Evolutionary conservation across 2,329 filamentous ascomycete species (phyloP), one percentile per base, ranked within the genome.

Genomic region (Neocucurbitaria cava): DNA sequence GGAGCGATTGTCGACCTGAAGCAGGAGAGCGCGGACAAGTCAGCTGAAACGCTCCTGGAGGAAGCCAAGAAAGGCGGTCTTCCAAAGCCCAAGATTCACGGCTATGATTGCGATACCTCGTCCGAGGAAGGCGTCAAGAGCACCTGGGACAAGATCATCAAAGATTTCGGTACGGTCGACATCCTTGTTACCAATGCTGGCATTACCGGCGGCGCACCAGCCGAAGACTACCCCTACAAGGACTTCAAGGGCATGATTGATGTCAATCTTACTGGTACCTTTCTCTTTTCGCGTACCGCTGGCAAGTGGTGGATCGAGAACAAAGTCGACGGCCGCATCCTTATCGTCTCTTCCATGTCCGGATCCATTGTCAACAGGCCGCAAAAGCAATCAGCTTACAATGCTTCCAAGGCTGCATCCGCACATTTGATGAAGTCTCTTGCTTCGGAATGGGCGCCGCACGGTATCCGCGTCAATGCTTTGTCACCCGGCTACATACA

Each of bases 401-500:
- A 93, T 71, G 89, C 89, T 5, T 91, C 88, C 77, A 93, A 93
- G 11, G 36, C 36, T 10, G 36, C 36, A 9, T 21, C 18, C 17
- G 17, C 17, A 3, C 36, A 84, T 89, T 90, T 93, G 48, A 89
- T 86, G 77, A 91, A 90, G 81, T 92, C 88, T 2, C 84, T 94
- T 28, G 90, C 89, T 43, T 88, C 89, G 28, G 90, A 94, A 78
- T 93, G 90, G 90, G 89, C 89, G 71, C 89, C 89, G 76, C 83
- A 90, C 77, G 82, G 83, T 66, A 91, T 93, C 71, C 87, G 90
- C 41, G 89, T 92, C 71, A 93, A 93, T 83, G 87, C 85, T 76
- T 91, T 93, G 77, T 90, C 86, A 9, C 90, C 90, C n/a, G 89
- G 90, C 24, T 92, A 92, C 81, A 92, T 92, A 89, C 89, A 92